Base-by-base conservation (phyloP, 352 stramenopile species). In the Globisporangium nodosum region DNA sequence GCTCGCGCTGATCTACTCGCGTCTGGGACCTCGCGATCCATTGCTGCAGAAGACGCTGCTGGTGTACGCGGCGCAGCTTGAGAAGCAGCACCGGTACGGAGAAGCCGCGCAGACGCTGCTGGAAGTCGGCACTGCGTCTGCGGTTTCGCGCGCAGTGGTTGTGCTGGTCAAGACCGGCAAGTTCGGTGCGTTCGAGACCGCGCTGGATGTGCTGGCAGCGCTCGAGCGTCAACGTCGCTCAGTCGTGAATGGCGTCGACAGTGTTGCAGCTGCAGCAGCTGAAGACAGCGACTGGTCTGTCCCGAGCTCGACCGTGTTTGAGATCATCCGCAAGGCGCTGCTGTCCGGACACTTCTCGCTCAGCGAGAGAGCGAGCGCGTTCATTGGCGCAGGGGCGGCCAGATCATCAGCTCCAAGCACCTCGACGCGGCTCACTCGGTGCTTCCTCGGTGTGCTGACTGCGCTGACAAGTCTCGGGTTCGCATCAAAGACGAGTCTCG, bases 1-100 rank as follows among this genome's bases (percentile, higher is more conserved):
- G 2, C 55, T 90, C 13, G 72, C 70, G 5, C 65, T 93, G 24
- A 72, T 81, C 57, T 49, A 64, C 27, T 68, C 72, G 24, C 71
- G 74, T 9, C 67, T 87, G 20, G 72, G 75, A 13, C 49, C 68
- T 3, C 53, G 50, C 12, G 73, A 90, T 43, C 58, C 68, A 15
- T 55, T 90, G 1, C 50, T 82, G 13, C n/a, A 65, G 3, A 61
- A 73, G 15, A 79, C 68, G 0, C 51, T 74, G 61, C 68, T 70
- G 62, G 64, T 69, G 30, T 82, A 81, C 37, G 68, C 63, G 1
- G 53, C 68, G 3, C 71, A 69, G 15, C 68, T 90, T 9, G 61
- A 70, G 12, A 71, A 65, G 40, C 69, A 69, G 16, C 65, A 59
- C 13, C 61, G 54, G 3, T 65, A 63, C 45, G 67, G 56, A 35